A percentile compares a stretch with the other conserved stretches of the same genome.
Evolutionary conservation across 768 basidiomycete species (phyloP).

Genomic region (Russula earlei): DNA sequence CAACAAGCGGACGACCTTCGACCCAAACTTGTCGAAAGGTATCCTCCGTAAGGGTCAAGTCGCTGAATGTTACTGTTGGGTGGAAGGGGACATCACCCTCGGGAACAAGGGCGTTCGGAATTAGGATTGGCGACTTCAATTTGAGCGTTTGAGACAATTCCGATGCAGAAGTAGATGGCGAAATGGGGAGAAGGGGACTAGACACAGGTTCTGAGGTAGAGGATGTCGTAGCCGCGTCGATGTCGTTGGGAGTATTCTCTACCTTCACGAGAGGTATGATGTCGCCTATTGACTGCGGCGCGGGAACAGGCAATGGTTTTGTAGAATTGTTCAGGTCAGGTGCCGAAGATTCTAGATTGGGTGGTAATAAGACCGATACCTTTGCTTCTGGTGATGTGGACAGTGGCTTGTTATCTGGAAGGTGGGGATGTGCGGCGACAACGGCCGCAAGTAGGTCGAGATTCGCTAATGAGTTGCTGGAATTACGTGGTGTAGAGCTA

Average conservation of each 20-base stretch:
- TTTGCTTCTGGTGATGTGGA: background rate
- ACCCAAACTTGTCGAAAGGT: slow-evolving; percentile 64
- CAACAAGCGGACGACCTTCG: slow-evolving; percentile 66
- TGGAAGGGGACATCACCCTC: slow-evolving; percentile 32
- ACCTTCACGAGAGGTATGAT: slow-evolving; percentile 3
- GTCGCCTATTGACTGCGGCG: background rate
- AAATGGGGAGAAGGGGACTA: slow-evolving; percentile 15
- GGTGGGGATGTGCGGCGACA: slow-evolving; percentile 12
- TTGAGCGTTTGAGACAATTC: slow-evolving; percentile 9
- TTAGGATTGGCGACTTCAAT: slow-evolving; percentile 5
- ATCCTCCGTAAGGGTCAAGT: slow-evolving; percentile 44
- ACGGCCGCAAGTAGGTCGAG: slow-evolving; percentile 16
- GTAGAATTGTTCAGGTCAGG: background rate
- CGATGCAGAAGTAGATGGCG: slow-evolving; percentile 16
- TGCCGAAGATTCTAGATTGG: background rate
- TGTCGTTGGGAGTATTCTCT: slow-evolving; percentile 8
- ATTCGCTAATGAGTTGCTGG: slow-evolving; percentile 3
- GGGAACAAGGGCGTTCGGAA: background rate
- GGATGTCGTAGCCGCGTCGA: slow-evolving; percentile 11
- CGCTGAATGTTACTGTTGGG: slow-evolving; percentile 37
- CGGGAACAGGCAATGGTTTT: background rate
- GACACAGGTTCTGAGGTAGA: slow-evolving; percentile 13
- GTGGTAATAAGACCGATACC: background rate
- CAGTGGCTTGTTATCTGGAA: slow-evolving; percentile 2
- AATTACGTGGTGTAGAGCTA: background rate